Percentiles rank a stretch among this genome's conserved stretches.
These are phyloP conservation scores for Rhodamnia rubescens DNA, from an alignment of 345 rosid species.

Conservation along the genomic window DNA sequence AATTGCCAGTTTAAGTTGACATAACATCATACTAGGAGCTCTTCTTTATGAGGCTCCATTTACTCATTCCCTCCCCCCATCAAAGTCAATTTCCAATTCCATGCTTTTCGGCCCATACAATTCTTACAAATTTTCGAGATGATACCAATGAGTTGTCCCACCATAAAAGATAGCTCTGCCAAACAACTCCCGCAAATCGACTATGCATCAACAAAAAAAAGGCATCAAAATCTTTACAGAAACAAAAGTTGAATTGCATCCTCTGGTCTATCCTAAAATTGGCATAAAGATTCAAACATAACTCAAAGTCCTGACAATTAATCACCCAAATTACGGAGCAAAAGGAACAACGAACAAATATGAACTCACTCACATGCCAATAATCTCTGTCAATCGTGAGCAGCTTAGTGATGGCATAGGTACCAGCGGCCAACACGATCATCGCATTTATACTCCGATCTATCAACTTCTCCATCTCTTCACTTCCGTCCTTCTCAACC, in stretches of 20 bases:
- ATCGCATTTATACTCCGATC: slow-evolving; percentile 70
- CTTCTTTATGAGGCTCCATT: not conserved
- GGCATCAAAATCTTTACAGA: not conserved
- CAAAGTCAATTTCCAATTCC: not conserved
- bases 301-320: not conserved
- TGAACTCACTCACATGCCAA: slow-evolving; percentile 61
- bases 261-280: not conserved
- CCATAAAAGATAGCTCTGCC: not conserved
- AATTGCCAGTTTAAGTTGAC: not conserved
- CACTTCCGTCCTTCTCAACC: slow-evolving; percentile 3
- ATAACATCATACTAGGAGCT: not conserved
- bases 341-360: not conserved
- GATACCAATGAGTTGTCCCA: not conserved
- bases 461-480: slow-evolving; percentile 39
- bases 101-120: not conserved
- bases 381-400: slow-evolving; percentile 82
- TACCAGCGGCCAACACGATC: slow-evolving; percentile 74
- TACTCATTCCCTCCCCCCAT: not conserved
- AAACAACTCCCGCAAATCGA: not conserved
- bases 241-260: not conserved
- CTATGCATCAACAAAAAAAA: not conserved
- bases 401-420: slow-evolving; percentile 74
- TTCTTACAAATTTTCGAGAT: not conserved
- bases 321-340: not conserved
- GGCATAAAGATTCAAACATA: not conserved